Base-by-base conservation (phyloP, 768 basidiomycete species). In the Termitomyces sp. region DNA sequence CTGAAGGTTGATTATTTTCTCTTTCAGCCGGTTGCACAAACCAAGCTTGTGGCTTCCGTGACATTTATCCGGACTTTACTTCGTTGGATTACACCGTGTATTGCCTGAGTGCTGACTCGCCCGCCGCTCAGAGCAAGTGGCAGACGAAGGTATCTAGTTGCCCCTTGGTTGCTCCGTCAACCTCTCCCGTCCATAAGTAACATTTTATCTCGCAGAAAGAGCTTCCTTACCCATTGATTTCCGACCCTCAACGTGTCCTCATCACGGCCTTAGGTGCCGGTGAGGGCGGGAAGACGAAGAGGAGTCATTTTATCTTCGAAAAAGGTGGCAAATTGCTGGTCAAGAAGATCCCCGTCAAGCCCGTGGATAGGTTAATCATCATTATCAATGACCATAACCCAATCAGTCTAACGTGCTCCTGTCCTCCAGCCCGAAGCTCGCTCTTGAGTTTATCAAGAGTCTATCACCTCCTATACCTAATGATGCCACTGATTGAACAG, bases 251-350 rank as follows among this genome's bases (percentile, higher is more conserved):
- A 66, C 83, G 86, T 44, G 67, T 76, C 22, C 76, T 98, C 29
- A 91, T 98, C 60, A 78, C 79, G 32, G 88, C 85, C 2, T 78
- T 98, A 25, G 95, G 94, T 15, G 91, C 91, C 13, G 86, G 80
- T 0, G 82, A 82, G 33, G 85, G 86, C 9, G 89, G 86, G 33
- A 90, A 84, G 74, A 92, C 91, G 50, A 91, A 91, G 73, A 84
- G 95, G 13, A 94, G 91, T 60, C 94, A 96, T 69, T 97, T 96
- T 70, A 83, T 98, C 61, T 96, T 98, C 62, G 90, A 84, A 61
- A 89, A 91, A 68, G 94, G 92, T 6, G 95, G 94, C 1, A 91
- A 91, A 68, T 76, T 98, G 40, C 71, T 96, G 3, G 88, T 95
- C 15, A 91, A 85, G 73, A 85, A 84, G 65, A 73, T 91, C 15